These are phyloP conservation scores for Candida patagonica DNA, from an alignment of 805 yeast species.

Conservation along the genomic window DNA sequence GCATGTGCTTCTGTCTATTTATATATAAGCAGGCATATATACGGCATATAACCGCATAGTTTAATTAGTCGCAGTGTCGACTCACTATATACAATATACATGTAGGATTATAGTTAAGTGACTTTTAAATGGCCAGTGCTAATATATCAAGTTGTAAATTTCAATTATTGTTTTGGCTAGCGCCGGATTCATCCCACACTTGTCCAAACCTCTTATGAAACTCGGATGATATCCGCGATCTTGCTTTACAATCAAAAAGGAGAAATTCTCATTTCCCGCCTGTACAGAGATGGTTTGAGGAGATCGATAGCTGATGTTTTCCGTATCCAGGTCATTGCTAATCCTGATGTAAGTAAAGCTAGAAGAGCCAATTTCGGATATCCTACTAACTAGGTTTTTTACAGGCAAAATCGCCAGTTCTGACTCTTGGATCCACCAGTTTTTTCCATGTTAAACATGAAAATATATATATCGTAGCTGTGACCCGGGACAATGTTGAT, in stretches of 20 bases:
- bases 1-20: too few species aligned
- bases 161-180: too few species aligned
- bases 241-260: conserved; percentile 73
- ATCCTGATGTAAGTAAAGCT: conserved; percentile 35
- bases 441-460: conserved; percentile 64
- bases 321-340: conserved; percentile 80
- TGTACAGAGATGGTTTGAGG: conserved; percentile 67
- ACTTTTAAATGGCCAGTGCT: too few species aligned
- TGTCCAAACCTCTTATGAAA: not conserved
- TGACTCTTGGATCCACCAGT: conserved; percentile 88
- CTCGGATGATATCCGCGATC: conserved; percentile 69
- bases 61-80: too few species aligned
- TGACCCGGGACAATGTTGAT: conserved; percentile 83
- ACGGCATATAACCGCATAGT: too few species aligned
- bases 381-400: not conserved
- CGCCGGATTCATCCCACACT: too few species aligned
- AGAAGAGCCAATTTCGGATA: not conserved
- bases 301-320: conserved; percentile 79
- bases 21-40: too few species aligned
- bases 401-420: conserved; percentile 55
- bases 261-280: conserved; percentile 67
- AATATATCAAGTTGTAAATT: too few species aligned
- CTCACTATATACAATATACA: too few species aligned
- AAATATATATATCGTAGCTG: conserved; percentile 73
- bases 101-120: too few species aligned